Percentiles rank a stretch among this genome's conserved stretches.
Evolutionary conservation across 2,329 filamentous ascomycete species (phyloP).

Genomic region (Microcyclospora tardicrescens): DNA sequence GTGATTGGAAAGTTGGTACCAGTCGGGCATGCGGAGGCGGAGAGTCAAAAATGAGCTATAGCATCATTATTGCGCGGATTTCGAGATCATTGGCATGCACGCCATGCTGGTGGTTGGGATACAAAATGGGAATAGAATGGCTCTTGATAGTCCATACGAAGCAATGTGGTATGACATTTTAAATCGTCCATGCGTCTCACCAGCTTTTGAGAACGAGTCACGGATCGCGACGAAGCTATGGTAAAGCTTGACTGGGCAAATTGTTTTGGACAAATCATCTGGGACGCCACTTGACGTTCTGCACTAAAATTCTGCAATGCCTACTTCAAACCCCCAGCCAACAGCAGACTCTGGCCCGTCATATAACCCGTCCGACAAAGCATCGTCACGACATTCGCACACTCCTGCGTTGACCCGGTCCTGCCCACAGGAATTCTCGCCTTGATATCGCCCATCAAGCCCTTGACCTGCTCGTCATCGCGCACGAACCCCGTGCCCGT

Average conservation of each 20-base stretch:
- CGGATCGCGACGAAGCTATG: no score
- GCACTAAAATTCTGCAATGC: neutral
- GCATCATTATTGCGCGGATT: neutral
- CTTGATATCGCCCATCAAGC: constrained; percentile 42
- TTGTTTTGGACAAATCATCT: no score
- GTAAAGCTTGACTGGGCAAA: no score
- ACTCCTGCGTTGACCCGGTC: constrained; percentile 45
- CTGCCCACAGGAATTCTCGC: constrained; percentile 48
- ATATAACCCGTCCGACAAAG: constrained; percentile 46
- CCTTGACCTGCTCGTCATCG: constrained; percentile 33
- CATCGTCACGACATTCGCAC: constrained; percentile 49
- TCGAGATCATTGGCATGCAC: neutral
- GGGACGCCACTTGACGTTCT: neutral
- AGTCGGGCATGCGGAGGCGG: constrained; percentile 42
- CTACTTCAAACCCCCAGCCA: constrained; percentile 20
- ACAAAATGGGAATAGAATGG: neutral
- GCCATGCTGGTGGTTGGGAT: neutral
- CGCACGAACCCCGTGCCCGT: constrained; percentile 46
- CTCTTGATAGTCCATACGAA: neutral
- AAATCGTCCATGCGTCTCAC: neutral
- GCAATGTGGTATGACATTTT: neutral
- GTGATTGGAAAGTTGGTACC: constrained; percentile 80
- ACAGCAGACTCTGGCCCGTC: constrained; percentile 19
- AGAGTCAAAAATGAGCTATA: constrained; percentile 20
- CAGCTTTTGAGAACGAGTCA: no score